Evolutionary conservation across 257 asterid species (phyloP).

Genomic region (Solanum ahanhuiri): DNA sequence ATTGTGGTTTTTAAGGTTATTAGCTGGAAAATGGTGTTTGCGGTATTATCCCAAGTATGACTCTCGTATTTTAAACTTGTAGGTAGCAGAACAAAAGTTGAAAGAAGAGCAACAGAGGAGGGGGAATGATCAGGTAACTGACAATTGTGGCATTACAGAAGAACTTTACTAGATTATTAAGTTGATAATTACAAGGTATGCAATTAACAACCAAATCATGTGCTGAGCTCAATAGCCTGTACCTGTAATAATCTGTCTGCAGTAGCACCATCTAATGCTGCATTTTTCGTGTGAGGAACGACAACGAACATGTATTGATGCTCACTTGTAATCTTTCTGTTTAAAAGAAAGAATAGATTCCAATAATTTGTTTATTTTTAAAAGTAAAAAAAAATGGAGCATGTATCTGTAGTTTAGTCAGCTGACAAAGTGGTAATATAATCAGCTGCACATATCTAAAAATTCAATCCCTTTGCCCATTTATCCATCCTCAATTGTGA

Average conservation of each 20-base stretch:
- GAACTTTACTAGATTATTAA: not conserved
- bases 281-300: not conserved
- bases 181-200: not conserved
- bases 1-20: not conserved
- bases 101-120: constrained; percentile 44
- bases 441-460: not conserved
- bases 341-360: not conserved
- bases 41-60: not conserved
- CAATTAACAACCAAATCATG: not conserved
- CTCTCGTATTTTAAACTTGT: not conserved
- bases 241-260: not conserved
- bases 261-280: not conserved
- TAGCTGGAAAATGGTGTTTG: not conserved
- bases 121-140: constrained; percentile 45
- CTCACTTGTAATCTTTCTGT: not conserved
- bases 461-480: not conserved
- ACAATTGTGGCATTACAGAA: not conserved
- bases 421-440: not conserved
- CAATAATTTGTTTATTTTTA: not conserved
- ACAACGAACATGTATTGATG: not conserved
- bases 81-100: constrained; percentile 72
- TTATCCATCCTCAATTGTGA: not conserved
- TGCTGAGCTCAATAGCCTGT: not conserved
- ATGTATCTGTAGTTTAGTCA: not conserved
- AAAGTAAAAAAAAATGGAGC: not conserved